phyloP scores from a whole-genome alignment of 441 rosid genomes.

The Populus trichocarpa region DNA sequence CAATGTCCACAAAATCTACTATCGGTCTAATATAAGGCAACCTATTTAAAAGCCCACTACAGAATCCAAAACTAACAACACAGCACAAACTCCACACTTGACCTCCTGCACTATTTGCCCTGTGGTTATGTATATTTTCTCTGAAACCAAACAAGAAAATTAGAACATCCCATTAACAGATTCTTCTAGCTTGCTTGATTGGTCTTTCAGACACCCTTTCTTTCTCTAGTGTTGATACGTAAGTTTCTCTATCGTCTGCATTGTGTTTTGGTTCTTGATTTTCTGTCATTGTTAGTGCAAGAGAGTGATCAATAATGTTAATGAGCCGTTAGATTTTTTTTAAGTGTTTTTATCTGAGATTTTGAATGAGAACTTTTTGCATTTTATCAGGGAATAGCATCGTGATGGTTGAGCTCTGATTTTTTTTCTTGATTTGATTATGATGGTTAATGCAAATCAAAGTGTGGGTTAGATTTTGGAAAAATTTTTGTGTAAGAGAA shows the following conservation, averaged over 20 bases:
- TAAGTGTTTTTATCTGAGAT: not conserved
- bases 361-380: not conserved
- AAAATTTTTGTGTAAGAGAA: not conserved
- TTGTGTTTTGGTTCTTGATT: not conserved
- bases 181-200: constrained; percentile 3
- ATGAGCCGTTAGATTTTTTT: not conserved
- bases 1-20: not conserved
- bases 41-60: not conserved
- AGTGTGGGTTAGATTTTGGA: not conserved
- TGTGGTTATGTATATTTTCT: too few relatives aligned
- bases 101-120: not conserved
- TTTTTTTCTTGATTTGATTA: not conserved
- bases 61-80: not conserved
- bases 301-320: not conserved
- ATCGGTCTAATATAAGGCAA: not conserved
- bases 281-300: not conserved
- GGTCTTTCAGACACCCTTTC: constrained; percentile 5
- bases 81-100: not conserved
- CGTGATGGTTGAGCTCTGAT: not conserved
- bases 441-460: not conserved
- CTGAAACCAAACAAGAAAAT: not conserved
- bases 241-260: not conserved
- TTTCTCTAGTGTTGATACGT: not conserved
- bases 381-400: not conserved
- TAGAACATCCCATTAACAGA: not conserved